A percentile compares a stretch with the other conserved stretches of the same genome.
phyloP scores from a whole-genome alignment of 176 grass and related monocot species.

The Alopecurus myosuroides region DNA sequence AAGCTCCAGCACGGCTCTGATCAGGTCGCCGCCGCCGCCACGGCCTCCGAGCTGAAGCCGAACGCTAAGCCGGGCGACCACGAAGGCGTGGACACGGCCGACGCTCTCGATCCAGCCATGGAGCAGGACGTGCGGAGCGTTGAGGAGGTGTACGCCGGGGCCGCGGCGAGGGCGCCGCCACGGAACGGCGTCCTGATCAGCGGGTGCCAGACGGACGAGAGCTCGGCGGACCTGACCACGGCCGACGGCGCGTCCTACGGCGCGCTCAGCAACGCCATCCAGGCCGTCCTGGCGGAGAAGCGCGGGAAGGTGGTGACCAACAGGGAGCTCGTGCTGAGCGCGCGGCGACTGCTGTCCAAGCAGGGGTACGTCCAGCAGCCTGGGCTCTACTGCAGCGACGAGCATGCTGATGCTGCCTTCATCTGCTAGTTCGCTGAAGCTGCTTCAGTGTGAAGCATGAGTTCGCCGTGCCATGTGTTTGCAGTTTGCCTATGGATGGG shows the following conservation, averaged over 20 bases:
- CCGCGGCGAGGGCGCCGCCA: constrained; percentile 8
- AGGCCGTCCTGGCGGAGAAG: constrained; percentile 48
- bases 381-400: constrained; percentile 79
- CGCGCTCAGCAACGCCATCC: constrained; percentile 83
- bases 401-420: constrained; percentile 40
- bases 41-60: constrained; percentile 36
- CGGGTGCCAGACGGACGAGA: constrained; percentile 90
- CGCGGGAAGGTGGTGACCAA: constrained; percentile 47
- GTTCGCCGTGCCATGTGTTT: too few species aligned
- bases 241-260: constrained; percentile 61
- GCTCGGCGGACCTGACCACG: constrained; percentile 60
- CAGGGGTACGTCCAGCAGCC: constrained; percentile 63
- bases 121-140: constrained; percentile 31
- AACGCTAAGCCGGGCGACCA: constrained; percentile 45
- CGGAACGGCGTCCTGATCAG: constrained; percentile 77
- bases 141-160: constrained; percentile 47
- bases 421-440: constrained; percentile 38
- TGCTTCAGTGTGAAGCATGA: too few species aligned
- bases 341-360: constrained; percentile 44
- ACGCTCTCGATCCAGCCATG: not conserved
- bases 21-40: constrained; percentile 21
- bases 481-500: too few species aligned
- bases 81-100: not conserved
- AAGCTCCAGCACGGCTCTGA: constrained; percentile 40
- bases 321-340: constrained; percentile 52